Evolutionary conservation across 2,329 filamentous ascomycete species (phyloP), one percentile per base, ranked within the genome.

Genomic region (Exophiala sp.): DNA sequence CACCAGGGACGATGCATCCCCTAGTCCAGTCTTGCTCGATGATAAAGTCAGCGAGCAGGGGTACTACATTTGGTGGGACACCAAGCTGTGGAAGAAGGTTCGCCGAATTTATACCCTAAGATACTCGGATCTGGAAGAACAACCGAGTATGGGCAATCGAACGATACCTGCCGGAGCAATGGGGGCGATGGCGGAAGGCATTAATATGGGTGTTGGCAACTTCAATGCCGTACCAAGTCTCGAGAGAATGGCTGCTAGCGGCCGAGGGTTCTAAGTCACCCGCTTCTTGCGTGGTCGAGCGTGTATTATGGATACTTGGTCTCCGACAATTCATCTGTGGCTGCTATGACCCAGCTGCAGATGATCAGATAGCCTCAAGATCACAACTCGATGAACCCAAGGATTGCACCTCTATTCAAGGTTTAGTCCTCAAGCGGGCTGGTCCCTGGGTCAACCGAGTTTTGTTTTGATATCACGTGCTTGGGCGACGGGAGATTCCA

Each of bases 11-110:
- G 73, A 76, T 43, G 69, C 69, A 43, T 60, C 57, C 2, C 57
- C 73, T 7, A 73, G 72, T 9, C 76, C 76, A 6, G 72, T 76
- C n/a, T 69, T 75, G 44, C 67, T 77, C 21, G 74, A 76, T 55
- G 69, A 73, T 41, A 73, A 73, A 35, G 69, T 74, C 36, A 76
- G 73, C 43, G 76, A 78, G 60, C 72, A 75, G 51, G 76, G 76
- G n/a, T 74, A 77, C 48, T 78, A 78, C 59, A 68, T 78, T 32
- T 72, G 77, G 63, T 78, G 76, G 72, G 75, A 78, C 58, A 73
- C 72, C 16, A 65, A 70, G 14, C 71, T 66, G 47, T 78, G 76
- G 76, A 76, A 78, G 67, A 75, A 76, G 65, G 68, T 75, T 69
- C 63, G 76, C 70, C 72, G 74, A 40, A 74, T 77, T 57, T 77